Percentiles rank a stretch among this genome's conserved stretches.
Evolutionary conservation across 805 yeast genomes (phyloP).

Genomic region (Myxozyma kluyveri): DNA sequence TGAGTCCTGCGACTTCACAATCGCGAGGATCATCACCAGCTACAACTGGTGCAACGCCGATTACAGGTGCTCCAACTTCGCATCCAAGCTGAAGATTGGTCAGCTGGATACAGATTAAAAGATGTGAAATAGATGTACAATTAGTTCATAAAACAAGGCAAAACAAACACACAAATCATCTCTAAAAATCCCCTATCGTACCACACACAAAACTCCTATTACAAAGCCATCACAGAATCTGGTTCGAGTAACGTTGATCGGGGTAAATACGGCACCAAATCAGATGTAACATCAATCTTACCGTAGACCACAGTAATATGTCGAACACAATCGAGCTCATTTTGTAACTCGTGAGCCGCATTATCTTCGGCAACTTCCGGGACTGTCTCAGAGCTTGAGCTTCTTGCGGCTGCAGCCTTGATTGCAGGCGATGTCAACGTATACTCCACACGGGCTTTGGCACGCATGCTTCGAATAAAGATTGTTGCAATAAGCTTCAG

Average conservation of each 20-base stretch:
- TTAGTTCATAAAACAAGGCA: too few species aligned
- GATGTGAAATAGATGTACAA: too few species aligned
- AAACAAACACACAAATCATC: too few species aligned
- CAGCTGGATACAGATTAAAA: too few species aligned
- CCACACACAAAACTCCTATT: too few species aligned
- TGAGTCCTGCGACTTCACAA: slow-evolving; percentile 24
- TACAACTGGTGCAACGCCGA: slow-evolving; percentile 9
- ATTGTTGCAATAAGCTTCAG: background rate
- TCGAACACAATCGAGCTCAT: background rate
- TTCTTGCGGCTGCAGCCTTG: too few species aligned
- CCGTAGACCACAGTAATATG: background rate
- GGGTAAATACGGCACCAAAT: background rate
- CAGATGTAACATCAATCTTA: background rate
- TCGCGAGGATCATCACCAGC: slow-evolving; percentile 25
- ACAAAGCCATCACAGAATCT: too few species aligned
- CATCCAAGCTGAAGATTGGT: slow-evolving; percentile 9
- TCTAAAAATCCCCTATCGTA: too few species aligned
- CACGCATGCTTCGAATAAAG: background rate
- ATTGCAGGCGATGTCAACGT: too few species aligned
- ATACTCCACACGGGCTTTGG: background rate
- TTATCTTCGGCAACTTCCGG: background rate
- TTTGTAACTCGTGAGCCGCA: too few species aligned
- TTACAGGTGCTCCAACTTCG: slow-evolving; percentile 11
- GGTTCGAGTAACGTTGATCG: background rate
- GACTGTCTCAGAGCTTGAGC: too few species aligned